A percentile compares a stretch with the other conserved stretches of the same genome.
Evolutionary conservation across 2,329 filamentous ascomycete species (phyloP).

Genomic region (Parascedosporium putredinis): DNA sequence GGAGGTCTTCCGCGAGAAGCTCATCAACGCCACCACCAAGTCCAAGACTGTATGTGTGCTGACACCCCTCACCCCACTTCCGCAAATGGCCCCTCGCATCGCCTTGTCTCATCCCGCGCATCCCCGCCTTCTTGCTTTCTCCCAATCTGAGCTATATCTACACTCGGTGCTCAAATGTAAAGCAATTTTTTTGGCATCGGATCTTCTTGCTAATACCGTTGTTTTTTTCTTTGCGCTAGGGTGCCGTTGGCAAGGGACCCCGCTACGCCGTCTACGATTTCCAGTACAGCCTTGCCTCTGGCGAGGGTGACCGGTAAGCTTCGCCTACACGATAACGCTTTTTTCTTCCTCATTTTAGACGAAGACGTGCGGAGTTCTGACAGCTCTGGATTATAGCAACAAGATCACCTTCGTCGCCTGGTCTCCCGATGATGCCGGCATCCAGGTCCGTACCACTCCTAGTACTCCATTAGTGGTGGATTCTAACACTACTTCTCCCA

Average conservation of each 20-base stretch:
- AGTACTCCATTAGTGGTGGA: background rate
- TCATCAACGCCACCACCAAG: slow-evolving; percentile 63
- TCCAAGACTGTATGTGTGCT: slow-evolving; percentile 47
- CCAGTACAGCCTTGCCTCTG: slow-evolving; percentile 60
- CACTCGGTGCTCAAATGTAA: too few species aligned
- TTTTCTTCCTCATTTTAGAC: too few species aligned
- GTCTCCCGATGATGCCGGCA: slow-evolving; percentile 70
- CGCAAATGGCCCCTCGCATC: too few species aligned
- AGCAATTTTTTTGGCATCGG: too few species aligned
- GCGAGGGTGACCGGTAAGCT: slow-evolving; percentile 60
- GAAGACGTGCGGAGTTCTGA: background rate
- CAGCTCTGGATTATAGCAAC: slow-evolving; percentile 37
- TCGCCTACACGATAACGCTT: slow-evolving; percentile 7
- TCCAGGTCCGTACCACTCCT: slow-evolving; percentile 51
- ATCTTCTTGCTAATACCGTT: too few species aligned
- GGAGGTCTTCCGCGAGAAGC: slow-evolving; percentile 64
- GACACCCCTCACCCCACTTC: background rate
- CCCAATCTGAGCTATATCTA: background rate
- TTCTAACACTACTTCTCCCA: too few species aligned
- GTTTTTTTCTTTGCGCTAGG: slow-evolving; percentile 25
- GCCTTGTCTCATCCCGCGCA: slow-evolving; percentile 6
- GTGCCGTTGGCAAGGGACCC: slow-evolving; percentile 54
- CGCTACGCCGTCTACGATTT: slow-evolving; percentile 82
- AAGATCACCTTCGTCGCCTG: slow-evolving; percentile 73
- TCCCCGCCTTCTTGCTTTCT: background rate